These are phyloP conservation scores for Pythium rhizo-oryzae DNA, from an alignment of 352 stramenopile species.

Conservation along the genomic window DNA sequence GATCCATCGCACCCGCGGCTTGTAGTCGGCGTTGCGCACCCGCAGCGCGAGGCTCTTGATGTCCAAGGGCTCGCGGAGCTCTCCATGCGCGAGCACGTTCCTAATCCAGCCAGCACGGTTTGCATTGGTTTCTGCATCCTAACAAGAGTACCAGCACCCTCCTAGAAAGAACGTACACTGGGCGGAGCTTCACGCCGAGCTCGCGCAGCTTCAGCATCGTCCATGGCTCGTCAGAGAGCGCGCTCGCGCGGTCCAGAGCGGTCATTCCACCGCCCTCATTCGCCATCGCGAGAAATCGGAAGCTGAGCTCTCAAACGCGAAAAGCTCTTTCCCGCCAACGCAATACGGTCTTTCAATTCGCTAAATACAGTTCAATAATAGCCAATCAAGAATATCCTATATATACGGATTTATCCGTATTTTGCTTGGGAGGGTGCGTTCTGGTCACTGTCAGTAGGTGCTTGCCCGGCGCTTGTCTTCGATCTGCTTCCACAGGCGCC, in stretches of 20 bases:
- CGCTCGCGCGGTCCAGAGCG: neutral
- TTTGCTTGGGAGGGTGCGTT: too few species aligned
- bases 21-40: conserved; percentile 76
- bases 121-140: neutral
- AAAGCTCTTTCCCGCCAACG: conserved; percentile 1
- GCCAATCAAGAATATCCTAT: neutral
- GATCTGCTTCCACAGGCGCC: neutral
- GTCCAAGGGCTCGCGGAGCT: conserved; percentile 55
- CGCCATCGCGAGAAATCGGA: conserved; percentile 1
- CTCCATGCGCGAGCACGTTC: conserved; percentile 67
- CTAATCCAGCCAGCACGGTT: conserved; percentile 25
- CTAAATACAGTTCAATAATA: neutral
- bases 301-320: neutral
- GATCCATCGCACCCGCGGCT: conserved; percentile 52
- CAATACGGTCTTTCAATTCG: neutral
- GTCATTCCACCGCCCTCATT: conserved; percentile 5
- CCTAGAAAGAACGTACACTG: conserved; percentile 46
- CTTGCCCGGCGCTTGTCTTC: too few species aligned
- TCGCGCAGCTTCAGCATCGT: conserved; percentile 45
- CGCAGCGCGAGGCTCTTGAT: conserved; percentile 64
- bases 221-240: conserved; percentile 30
- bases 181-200: conserved; percentile 54
- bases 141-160: neutral
- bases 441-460: too few species aligned
- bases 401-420: neutral